Percentiles rank a stretch among this genome's conserved stretches.
Conservation (phyloP, 176 grass and related monocot genomes). For the Avena insularis region DNA sequence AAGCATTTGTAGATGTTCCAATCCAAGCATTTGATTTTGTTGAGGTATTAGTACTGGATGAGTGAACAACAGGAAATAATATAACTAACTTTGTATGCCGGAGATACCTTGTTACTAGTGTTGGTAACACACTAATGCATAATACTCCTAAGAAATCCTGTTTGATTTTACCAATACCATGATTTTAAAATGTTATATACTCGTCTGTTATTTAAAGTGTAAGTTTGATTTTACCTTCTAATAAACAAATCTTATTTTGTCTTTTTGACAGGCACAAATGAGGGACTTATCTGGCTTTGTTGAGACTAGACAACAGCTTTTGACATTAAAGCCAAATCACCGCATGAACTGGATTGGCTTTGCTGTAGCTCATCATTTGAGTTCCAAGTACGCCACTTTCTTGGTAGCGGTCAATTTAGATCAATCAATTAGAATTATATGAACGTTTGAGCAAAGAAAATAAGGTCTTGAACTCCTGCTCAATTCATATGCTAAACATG, state of each 20-base stretch:
- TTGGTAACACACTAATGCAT: constrained; percentile 14
- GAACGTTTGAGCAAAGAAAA: constrained; percentile 21
- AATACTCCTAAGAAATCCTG: background rate
- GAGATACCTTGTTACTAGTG: background rate
- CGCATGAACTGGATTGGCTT: constrained; percentile 99
- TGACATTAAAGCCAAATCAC: constrained; percentile 91
- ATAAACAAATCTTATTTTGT: constrained; percentile 32
- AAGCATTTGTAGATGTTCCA: background rate
- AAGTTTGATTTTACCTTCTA: background rate
- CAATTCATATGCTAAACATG: background rate
- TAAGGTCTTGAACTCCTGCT: background rate
- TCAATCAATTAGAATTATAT: constrained; percentile 11
- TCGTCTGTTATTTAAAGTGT: background rate
- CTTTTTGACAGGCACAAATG: constrained; percentile 86
- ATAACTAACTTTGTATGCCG: background rate
- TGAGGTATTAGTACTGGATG: background rate
- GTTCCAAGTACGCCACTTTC: constrained; percentile 80
- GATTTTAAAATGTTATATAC: constrained; percentile 4
- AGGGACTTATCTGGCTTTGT: constrained; percentile 95
- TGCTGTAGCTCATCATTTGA: constrained; percentile 93
- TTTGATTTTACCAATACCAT: constrained; percentile 24
- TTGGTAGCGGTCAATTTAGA: background rate
- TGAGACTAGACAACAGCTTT: constrained; percentile 97
- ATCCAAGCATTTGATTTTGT: constrained; percentile 36
- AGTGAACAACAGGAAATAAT: background rate